phyloP scores from a whole-genome alignment of 208 protist species.

The Acanthamoeba triangularis region DNA sequence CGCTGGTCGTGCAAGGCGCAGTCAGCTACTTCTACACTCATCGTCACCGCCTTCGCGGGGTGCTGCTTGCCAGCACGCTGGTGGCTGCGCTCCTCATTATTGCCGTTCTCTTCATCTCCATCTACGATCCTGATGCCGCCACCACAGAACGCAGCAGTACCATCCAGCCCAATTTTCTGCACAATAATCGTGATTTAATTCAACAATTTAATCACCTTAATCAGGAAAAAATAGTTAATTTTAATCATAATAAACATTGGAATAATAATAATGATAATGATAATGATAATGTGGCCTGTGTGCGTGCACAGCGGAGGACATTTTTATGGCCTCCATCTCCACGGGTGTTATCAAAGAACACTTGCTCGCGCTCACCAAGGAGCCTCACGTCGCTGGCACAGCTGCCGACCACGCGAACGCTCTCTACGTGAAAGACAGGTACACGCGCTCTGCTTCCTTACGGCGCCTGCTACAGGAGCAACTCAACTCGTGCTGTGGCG shows the following conservation, averaged over 20 bases:
- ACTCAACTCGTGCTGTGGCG: neutral
- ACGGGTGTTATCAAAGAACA: neutral
- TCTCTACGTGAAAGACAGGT: neutral
- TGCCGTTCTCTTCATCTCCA: constrained; percentile 51
- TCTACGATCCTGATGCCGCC: constrained; percentile 44
- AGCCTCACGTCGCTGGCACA: constrained; percentile 36
- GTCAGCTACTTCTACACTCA: constrained; percentile 17
- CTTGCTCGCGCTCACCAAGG: constrained; percentile 1
- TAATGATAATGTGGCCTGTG: neutral
- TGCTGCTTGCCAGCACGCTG: constrained; percentile 12
- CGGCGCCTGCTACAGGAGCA: neutral
- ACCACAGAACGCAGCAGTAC: constrained; percentile 39
- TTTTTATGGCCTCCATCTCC: neutral
- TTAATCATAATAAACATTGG: neutral
- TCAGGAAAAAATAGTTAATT: neutral
- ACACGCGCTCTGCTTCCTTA: neutral
- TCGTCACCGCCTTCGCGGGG: constrained; percentile 28
- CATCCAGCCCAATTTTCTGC: neutral
- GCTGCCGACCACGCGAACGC: constrained; percentile 4
- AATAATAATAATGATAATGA: neutral
- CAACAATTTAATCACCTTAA: neutral
- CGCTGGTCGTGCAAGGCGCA: neutral
- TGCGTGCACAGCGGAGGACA: constrained; percentile 20
- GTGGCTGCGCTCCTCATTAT: constrained; percentile 9
- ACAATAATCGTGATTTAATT: neutral